Evolutionary conservation across 805 yeast species (phyloP).

Genomic region (Wickerhamiella brachini): DNA sequence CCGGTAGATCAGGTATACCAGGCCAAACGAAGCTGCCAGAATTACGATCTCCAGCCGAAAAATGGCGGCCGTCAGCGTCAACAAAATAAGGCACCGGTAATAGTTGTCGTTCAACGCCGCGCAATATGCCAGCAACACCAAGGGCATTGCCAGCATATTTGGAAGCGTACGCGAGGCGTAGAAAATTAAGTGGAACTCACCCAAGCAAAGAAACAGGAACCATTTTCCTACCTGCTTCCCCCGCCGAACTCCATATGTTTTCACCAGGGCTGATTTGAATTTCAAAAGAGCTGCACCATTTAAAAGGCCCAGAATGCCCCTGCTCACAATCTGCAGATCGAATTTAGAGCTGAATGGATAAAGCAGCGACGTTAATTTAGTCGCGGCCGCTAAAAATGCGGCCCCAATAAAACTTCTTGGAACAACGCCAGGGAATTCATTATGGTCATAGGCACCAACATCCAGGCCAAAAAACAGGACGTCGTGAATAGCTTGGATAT

Average conservation of each 20-base stretch:
- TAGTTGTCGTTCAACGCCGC: slow-evolving; percentile 37
- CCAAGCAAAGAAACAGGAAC: slow-evolving; percentile 43
- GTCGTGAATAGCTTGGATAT: slow-evolving; percentile 80
- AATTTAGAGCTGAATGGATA: slow-evolving; percentile 27
- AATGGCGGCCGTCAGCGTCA: slow-evolving; percentile 50
- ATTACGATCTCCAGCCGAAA: slow-evolving; percentile 63
- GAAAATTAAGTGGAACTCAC: slow-evolving; percentile 70
- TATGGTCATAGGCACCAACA: slow-evolving; percentile 49
- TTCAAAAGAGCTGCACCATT: slow-evolving; percentile 42
- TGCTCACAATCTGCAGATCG: slow-evolving; percentile 38
- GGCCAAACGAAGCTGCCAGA: slow-evolving; percentile 31
- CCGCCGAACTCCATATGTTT: slow-evolving; percentile 16
- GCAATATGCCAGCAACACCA: slow-evolving; percentile 44
- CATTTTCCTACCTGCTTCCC: slow-evolving; percentile 26
- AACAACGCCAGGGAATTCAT: slow-evolving; percentile 73
- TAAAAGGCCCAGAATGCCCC: slow-evolving; percentile 48
- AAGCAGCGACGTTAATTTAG: slow-evolving; percentile 26
- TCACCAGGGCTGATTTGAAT: slow-evolving; percentile 32
- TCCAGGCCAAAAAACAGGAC: slow-evolving; percentile 48
- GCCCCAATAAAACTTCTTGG: slow-evolving; percentile 78
- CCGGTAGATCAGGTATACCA: slow-evolving; percentile 32
- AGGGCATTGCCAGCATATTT: slow-evolving; percentile 66
- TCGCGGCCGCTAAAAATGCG: slow-evolving; percentile 34
- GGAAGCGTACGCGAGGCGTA: slow-evolving; percentile 81
- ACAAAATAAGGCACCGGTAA: slow-evolving; percentile 35